Conservation (phyloP, 2,329 filamentous ascomycete species). For the Seiridium cupressi region DNA sequence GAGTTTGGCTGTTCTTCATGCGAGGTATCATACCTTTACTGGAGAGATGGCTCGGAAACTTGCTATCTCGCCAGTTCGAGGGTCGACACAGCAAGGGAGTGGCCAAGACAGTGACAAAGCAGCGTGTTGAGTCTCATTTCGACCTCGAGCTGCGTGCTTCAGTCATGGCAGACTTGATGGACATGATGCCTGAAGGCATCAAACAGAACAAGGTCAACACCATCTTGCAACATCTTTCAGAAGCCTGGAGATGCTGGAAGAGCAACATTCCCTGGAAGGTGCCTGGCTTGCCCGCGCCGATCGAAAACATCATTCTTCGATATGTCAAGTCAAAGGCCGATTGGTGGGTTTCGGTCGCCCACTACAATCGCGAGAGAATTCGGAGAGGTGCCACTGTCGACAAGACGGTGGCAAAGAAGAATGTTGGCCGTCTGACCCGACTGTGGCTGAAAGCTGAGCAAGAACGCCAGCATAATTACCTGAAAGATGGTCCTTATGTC, state of each 20-base stretch:
- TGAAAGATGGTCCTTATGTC: slow-evolving; percentile 98
- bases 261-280: slow-evolving; percentile 99
- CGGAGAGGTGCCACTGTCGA: slow-evolving; percentile 94
- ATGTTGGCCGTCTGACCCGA: slow-evolving; percentile 88
- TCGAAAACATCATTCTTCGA: slow-evolving; percentile 97
- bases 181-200: slow-evolving; percentile 99
- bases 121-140: slow-evolving; percentile 97
- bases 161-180: slow-evolving; percentile 98
- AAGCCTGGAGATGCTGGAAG: slow-evolving; percentile 99
- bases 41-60: slow-evolving; percentile 94
- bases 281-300: slow-evolving; percentile 89
- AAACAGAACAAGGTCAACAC: slow-evolving; percentile 99
- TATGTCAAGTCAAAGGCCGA: slow-evolving; percentile 99
- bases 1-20: slow-evolving; percentile 99
- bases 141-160: slow-evolving; percentile 95
- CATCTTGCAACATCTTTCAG: slow-evolving; percentile 92
- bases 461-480: slow-evolving; percentile 97
- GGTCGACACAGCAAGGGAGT: slow-evolving; percentile 98
- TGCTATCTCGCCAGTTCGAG: slow-evolving; percentile 96
- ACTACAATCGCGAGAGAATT: slow-evolving; percentile 98
- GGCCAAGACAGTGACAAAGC: slow-evolving; percentile 98
- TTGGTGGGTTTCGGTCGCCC: slow-evolving; percentile 99
- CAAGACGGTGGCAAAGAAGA: slow-evolving; percentile 99
- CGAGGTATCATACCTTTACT: slow-evolving; percentile 95
- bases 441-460: slow-evolving; percentile 98